Base-by-base conservation (phyloP, 2,329 filamentous ascomycete species). In the Periglandula ipomoeae region DNA sequence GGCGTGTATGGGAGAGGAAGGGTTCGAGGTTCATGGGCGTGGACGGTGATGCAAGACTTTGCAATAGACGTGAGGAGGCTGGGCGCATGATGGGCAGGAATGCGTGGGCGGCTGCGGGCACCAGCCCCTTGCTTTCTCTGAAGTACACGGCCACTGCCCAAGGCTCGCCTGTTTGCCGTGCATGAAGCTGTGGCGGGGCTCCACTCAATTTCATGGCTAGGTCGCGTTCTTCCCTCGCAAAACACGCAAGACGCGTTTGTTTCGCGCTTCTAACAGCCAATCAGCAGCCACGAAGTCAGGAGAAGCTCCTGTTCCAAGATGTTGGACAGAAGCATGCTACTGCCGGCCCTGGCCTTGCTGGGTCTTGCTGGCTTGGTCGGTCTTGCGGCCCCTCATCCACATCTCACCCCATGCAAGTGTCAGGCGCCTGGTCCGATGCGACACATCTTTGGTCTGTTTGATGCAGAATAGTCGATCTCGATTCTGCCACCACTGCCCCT, bases 1-100 rank as follows among this genome's bases (percentile, higher is more conserved):
- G 42, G 37, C 32, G 32, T 46, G 42, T 23, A 41, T 56, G 54
- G 54, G 51, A 56, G 48, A 52, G 50, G 49, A 47, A 53, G 56
- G 32, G 52, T 40, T 42, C 26, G 41, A 23, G 50, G 23, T 59
- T 58, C 48, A 42, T 52, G 47, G 48, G 48, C 45, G 15, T 45
- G 43, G 56, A 59, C 52, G 27, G 44, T 30, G 44, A 49, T 46
- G 40, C 30, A 47, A 54, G 46, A 40, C 41, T 38, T 19, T 40
- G 27, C 43, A 43, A 13, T 38, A 7, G 30, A n/a, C 30, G 17
- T 38, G 20, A 41, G 55, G 53, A 50, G 56, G 54, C 53, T 57
- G 57, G 57, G 39, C 39, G 26, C 10, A 13, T n/a, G 24, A 32
- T 22, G 30, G n/a, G 41, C 44, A 45, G 49, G 55, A 53, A 51